Evolutionary conservation across 176 grass and related monocot species (phyloP).

Genomic region (Ananas comosus): DNA sequence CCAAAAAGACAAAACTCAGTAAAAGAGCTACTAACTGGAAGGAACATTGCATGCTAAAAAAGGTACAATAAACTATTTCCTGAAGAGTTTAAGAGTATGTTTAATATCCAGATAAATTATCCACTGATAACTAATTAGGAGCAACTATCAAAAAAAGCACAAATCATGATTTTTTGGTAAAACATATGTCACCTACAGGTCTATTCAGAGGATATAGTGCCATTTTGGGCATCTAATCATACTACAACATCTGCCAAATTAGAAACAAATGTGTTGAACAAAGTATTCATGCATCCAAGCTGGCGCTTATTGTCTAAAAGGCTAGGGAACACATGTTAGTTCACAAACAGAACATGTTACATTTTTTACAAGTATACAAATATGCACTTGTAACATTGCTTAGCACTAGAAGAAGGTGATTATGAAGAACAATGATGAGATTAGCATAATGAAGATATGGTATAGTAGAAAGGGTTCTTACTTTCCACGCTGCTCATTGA

Average conservation of each 20-base stretch:
- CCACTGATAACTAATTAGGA: background rate
- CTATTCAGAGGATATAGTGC: no score
- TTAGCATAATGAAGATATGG: background rate
- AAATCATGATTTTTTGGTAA: background rate
- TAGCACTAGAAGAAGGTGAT: background rate
- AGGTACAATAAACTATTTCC: background rate
- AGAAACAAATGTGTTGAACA: no score
- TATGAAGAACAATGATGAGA: background rate
- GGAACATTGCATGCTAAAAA: background rate
- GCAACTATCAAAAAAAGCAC: background rate
- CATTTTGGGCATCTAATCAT: no score
- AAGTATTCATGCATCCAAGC: no score
- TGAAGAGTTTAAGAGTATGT: no score
- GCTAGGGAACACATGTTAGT: no score
- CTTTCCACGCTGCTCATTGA: constrained; percentile 76
- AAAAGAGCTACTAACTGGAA: background rate
- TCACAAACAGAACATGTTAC: background rate
- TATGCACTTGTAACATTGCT: background rate
- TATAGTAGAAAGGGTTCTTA: constrained; percentile 26
- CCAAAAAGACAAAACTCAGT: background rate
- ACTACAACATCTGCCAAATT: no score
- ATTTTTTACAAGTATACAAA: background rate
- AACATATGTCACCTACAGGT: no score
- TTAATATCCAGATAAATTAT: background rate
- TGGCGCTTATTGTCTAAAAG: no score